A percentile compares a stretch with the other conserved stretches of the same genome.
Conservation (phyloP, 2,329 filamentous ascomycete genomes). For the Escovopsis weberi region DNA sequence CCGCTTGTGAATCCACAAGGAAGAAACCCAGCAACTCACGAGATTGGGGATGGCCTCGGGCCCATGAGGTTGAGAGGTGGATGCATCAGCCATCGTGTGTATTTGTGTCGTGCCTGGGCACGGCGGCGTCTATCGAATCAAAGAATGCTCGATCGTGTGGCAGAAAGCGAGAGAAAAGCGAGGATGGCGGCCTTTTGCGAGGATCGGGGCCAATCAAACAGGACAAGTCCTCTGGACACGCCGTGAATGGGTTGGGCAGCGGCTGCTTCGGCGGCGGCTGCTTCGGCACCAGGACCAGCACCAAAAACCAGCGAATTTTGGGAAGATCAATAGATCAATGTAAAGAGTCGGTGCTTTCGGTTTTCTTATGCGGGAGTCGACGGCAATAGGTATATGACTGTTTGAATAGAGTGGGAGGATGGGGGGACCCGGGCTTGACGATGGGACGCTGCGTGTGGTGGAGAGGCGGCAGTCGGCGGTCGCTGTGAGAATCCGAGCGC, state of each 20-base stretch:
- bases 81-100: constrained; percentile 13
- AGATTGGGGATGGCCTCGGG: constrained; percentile 8
- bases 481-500: background rate
- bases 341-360: too few relatives aligned
- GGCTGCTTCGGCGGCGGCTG: too few relatives aligned
- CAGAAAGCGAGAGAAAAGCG: constrained; percentile 2
- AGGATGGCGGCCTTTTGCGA: too few relatives aligned
- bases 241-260: background rate
- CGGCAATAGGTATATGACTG: too few relatives aligned
- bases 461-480: background rate
- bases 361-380: too few relatives aligned
- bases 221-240: background rate
- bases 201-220: too few relatives aligned
- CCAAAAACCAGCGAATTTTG: too few relatives aligned
- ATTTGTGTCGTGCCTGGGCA: constrained; percentile 6
- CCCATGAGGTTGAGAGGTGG: constrained; percentile 10
- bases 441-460: background rate
- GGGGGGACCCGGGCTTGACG: too few relatives aligned
- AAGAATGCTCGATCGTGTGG: background rate
- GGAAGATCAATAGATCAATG: too few relatives aligned
- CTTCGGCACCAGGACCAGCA: too few relatives aligned
- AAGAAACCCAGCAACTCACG: constrained; percentile 6
- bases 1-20: background rate
- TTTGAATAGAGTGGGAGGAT: too few relatives aligned
- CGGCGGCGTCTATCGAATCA: constrained; percentile 2